phyloP scores from a whole-genome alignment of 257 asterid species.

The Dorcoceras hygrometricum region DNA sequence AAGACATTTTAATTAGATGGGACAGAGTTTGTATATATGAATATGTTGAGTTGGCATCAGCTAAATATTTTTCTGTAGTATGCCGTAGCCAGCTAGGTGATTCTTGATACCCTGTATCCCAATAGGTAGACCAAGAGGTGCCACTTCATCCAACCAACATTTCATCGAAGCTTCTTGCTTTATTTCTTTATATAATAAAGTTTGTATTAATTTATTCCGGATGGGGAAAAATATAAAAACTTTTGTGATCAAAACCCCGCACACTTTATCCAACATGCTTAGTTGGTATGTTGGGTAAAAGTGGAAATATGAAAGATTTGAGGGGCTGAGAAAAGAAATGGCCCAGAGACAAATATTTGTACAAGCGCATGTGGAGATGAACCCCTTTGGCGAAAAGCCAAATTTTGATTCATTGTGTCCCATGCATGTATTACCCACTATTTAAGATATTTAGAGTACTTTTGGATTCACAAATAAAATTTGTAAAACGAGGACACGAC shows the following conservation, averaged over 20 bases:
- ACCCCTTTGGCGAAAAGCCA: not conserved
- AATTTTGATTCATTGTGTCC: not conserved
- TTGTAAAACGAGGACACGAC: no score
- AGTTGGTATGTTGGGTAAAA: slow-evolving; percentile 2
- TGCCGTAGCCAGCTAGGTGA: slow-evolving; percentile 4
- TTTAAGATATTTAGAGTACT: no score
- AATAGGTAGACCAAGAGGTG: not conserved
- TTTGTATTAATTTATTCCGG: not conserved
- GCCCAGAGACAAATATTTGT: not conserved
- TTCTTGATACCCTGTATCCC: slow-evolving; percentile 7
- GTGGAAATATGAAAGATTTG: not conserved
- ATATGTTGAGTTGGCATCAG: slow-evolving; percentile 15
- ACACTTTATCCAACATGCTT: slow-evolving; percentile 20
- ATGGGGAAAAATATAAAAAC: not conserved
- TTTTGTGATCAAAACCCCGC: not conserved
- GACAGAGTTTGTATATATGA: no score
- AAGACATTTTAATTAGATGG: not conserved
- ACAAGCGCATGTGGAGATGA: slow-evolving; percentile 4
- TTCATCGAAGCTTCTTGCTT: not conserved
- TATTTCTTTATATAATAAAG: not conserved
- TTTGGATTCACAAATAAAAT: no score
- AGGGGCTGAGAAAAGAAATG: not conserved
- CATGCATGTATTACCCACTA: no score
- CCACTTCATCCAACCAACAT: not conserved
- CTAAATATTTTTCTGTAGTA: not conserved